phyloP scores from a whole-genome alignment of 164 flowering plant species.

The Protea cynaroides region DNA sequence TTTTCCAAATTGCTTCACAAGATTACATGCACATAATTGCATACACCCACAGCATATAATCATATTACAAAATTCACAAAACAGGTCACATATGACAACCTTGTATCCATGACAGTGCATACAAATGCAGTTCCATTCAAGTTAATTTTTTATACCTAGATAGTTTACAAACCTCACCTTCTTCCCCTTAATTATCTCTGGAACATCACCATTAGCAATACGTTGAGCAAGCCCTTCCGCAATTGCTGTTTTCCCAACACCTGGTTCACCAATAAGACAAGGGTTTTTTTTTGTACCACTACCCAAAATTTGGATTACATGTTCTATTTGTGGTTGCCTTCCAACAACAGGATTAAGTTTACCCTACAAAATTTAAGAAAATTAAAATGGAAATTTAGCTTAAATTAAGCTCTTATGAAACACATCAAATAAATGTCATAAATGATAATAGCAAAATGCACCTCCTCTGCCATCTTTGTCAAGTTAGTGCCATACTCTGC shows the following conservation, averaged over 20 bases:
- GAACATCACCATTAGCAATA: slow-evolving; percentile 57
- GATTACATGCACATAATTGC: too few relatives aligned
- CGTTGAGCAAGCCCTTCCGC: slow-evolving; percentile 71
- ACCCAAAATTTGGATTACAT: slow-evolving; percentile 57
- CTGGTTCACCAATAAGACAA: slow-evolving; percentile 77
- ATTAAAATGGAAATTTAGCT: not conserved
- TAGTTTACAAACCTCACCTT: slow-evolving; percentile 21
- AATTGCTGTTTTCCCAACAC: slow-evolving; percentile 75
- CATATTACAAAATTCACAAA: too few relatives aligned
- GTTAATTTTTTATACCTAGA: not conserved
- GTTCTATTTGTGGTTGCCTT: slow-evolving; percentile 53
- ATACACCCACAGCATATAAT: too few relatives aligned
- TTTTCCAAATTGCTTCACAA: too few relatives aligned
- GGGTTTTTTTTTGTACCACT: slow-evolving; percentile 61
- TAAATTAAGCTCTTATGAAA: not conserved
- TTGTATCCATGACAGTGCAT: too few relatives aligned
- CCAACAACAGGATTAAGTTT: slow-evolving; percentile 76
- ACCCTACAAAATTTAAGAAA: slow-evolving; percentile 26
- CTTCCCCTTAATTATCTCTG: slow-evolving; percentile 51
- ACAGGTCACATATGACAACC: too few relatives aligned
- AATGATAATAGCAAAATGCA: slow-evolving; percentile 4
- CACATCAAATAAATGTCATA: not conserved
- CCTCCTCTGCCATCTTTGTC: slow-evolving; percentile 70
- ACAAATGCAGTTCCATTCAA: too few relatives aligned
- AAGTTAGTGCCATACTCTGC: slow-evolving; percentile 70